These are phyloP conservation scores for Styphnolobium japonicum DNA, from an alignment of 306 rosid species.

Conservation along the genomic window DNA sequence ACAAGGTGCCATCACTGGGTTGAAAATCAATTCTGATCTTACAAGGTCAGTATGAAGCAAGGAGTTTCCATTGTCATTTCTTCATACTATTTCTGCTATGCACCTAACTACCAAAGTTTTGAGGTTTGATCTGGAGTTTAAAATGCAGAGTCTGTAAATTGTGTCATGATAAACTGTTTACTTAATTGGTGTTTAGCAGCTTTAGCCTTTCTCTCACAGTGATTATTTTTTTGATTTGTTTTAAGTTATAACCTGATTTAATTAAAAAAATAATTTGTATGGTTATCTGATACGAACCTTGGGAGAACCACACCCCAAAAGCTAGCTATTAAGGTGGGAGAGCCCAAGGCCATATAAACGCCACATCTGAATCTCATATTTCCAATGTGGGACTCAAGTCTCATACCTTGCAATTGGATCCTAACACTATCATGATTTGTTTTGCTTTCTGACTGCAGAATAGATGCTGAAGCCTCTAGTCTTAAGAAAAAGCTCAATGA, in stretches of 20 bases:
- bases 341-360: too few species aligned
- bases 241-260: neutral
- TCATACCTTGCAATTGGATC: too few species aligned
- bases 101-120: neutral
- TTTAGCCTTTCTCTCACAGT: neutral
- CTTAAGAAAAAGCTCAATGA: conserved; percentile 71
- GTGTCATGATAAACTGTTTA: neutral
- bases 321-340: too few species aligned
- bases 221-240: neutral
- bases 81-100: neutral
- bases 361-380: too few species aligned
- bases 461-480: conserved; percentile 66
- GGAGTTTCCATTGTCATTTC: conserved; percentile 18
- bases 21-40: conserved; percentile 75
- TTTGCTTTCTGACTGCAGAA: conserved; percentile 58
- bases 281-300: too few species aligned
- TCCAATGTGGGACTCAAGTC: too few species aligned
- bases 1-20: conserved; percentile 89
- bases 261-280: neutral
- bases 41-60: conserved; percentile 59
- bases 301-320: too few species aligned
- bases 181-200: neutral
- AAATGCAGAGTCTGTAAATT: neutral
- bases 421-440: too few species aligned
- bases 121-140: neutral